phyloP scores from a whole-genome alignment of 257 asterid genomes.

The Nyctanthes arbortristis region DNA sequence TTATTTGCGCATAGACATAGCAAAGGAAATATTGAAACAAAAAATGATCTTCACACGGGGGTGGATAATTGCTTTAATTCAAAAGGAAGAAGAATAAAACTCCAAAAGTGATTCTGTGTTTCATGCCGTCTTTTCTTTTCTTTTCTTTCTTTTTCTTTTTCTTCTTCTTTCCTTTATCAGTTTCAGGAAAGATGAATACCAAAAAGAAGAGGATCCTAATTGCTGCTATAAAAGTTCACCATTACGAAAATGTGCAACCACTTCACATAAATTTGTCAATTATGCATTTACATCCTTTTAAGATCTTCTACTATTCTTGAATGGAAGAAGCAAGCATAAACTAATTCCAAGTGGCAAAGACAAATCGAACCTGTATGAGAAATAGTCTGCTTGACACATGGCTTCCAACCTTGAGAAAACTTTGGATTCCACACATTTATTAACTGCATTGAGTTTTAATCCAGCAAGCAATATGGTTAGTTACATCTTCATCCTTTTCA shows the following conservation, averaged over 20 bases:
- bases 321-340: not conserved
- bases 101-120: no score
- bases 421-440: conserved; percentile 86
- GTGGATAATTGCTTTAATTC: no score
- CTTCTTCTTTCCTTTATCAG: no score
- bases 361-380: conserved; percentile 59
- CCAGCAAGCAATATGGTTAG: conserved; percentile 5
- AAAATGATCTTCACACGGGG: no score
- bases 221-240: not conserved
- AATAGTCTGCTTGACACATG: conserved; percentile 66
- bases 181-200: no score
- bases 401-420: conserved; percentile 85
- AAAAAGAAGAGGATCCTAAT: no score
- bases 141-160: no score
- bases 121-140: no score
- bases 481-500: not conserved
- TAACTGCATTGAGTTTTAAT: conserved; percentile 52
- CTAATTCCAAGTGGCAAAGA: not conserved
- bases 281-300: not conserved
- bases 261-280: not conserved
- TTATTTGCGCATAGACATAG: no score
- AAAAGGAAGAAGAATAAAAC: no score
- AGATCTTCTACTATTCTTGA: not conserved
- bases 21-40: no score
- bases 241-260: not conserved